phyloP scores from a whole-genome alignment of 2,329 filamentous ascomycete species.

The Aspergillus hortae region DNA sequence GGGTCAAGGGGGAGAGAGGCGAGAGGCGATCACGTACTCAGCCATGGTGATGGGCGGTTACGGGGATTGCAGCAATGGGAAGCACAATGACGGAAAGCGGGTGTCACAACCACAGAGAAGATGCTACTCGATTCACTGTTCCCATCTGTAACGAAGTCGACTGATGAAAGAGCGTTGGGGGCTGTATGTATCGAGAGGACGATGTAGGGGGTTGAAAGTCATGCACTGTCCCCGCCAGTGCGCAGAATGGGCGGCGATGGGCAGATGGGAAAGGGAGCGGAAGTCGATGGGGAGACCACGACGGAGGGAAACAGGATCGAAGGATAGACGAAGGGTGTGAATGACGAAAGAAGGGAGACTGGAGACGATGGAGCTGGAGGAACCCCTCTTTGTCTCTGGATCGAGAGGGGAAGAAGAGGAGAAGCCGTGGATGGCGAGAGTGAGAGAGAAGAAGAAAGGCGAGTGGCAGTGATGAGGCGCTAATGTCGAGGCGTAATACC shows the following conservation, averaged over 20 bases:
- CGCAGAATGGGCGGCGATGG: conserved; percentile 19
- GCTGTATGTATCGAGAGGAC: conserved; percentile 17
- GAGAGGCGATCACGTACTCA: conserved; percentile 29
- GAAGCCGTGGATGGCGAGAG: conserved; percentile 1
- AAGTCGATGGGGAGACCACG: conserved; percentile 1
- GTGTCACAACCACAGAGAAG: conserved; percentile 15
- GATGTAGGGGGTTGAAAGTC: conserved; percentile 8
- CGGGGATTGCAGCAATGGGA: conserved; percentile 17
- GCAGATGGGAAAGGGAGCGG: conserved; percentile 6
- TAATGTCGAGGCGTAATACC: not conserved
- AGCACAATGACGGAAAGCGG: conserved; percentile 10
- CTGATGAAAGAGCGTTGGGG: conserved; percentile 9
- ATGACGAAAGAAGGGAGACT: conserved; percentile 1
- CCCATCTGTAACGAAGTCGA: conserved; percentile 13
- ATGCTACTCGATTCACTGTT: conserved; percentile 9
- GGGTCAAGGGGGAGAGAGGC: not conserved
- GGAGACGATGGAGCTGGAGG: conserved; percentile 3
- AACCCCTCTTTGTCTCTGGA: conserved; percentile 6
- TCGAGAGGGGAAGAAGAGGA: not conserved
- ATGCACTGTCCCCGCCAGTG: conserved; percentile 23
- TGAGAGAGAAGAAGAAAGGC: not conserved
- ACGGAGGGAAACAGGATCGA: conserved; percentile 4
- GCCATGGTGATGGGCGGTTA: conserved; percentile 30
- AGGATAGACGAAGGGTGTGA: conserved; percentile 7
- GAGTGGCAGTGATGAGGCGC: not conserved